Base-by-base conservation (phyloP, 495 filamentous ascomycete genomes). In the Daldinia concentrica region DNA sequence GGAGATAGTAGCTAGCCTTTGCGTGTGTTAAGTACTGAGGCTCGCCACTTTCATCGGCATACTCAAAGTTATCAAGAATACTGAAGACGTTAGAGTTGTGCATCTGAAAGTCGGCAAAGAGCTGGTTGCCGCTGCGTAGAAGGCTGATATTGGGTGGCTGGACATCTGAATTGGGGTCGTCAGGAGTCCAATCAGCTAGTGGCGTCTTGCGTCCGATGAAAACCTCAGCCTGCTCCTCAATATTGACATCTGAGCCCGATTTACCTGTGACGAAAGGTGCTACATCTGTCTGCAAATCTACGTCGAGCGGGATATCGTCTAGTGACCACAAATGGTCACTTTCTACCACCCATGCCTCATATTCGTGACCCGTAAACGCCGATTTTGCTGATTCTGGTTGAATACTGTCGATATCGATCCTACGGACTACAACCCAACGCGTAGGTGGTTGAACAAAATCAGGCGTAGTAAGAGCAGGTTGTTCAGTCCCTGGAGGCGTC, bases 11-110 rank as follows among this genome's bases (percentile, higher is more conserved):
- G 56, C 72, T 76, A 0, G 80, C 81, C 0, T 59, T 74, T 3
- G 82, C 86, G 0, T 24, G 19, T 4, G 43, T 17, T 3, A 83
- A 66, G 37, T 79, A 68, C 51, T 75, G 62, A 9, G n/a, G 39
- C 12, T 45, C 30, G 0, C 27, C 52, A 4, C 9, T 24, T 1
- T 62, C 48, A 17, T 58, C 41, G 14, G 68, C 64, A 54, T 83
- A 87, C 7, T 56, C 50, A 22, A 88, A 84, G 24, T 75, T 76
- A 71, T 88, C 86, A 6, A 84, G 24, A 11, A 83, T 83, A 22
- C 74, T 79, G 64, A 88, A 87, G 0, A 89, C 86, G 71, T 85
- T 87, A 29, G 64, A 59, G 55, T 82, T 81, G 43, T 88, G 86
- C 0, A 72, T 71, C 50, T 79, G 76, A 57, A 81, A 89, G 71